These are phyloP conservation scores for Syncephalastrum contaminatum DNA, from an alignment of 371 early-diverging fungal species.

Conservation along the genomic window DNA sequence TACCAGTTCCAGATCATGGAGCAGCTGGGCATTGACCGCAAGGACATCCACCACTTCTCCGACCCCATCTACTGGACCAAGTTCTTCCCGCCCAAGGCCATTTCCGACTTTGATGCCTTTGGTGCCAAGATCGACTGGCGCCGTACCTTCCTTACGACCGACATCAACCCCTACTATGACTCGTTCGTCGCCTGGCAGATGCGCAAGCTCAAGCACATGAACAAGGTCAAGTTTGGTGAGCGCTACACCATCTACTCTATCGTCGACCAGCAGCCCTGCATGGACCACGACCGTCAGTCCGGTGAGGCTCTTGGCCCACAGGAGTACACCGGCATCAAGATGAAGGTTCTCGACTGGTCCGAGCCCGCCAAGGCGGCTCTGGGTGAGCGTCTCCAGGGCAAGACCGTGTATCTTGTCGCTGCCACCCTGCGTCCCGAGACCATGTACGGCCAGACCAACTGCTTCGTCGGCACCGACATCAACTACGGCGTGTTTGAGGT, in stretches of 20 bases:
- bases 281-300: constrained; percentile 99
- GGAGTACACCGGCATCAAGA: constrained; percentile 94
- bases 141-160: constrained; percentile 99
- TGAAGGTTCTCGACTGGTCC: constrained; percentile 79
- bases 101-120: constrained; percentile 80
- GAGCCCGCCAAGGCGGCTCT: constrained; percentile 50
- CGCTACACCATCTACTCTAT: constrained; percentile 99
- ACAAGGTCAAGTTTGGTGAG: constrained; percentile 97
- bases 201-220: constrained; percentile 79
- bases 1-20: constrained; percentile 98
- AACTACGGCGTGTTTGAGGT: constrained; percentile 86
- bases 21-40: constrained; percentile 85
- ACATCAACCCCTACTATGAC: constrained; percentile 99
- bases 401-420: constrained; percentile 89
- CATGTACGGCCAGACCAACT: constrained; percentile 99
- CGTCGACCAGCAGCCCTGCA: constrained; percentile 98
- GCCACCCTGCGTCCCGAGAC: constrained; percentile 98
- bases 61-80: constrained; percentile 96
- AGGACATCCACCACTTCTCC: constrained; percentile 94
- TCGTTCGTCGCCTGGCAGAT: constrained; percentile 99
- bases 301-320: constrained; percentile 99
- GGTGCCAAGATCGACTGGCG: constrained; percentile 98
- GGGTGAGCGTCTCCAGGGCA: constrained; percentile 64
- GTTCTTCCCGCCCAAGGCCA: constrained; percentile 95
- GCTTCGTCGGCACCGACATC: constrained; percentile 92